phyloP scores from a whole-genome alignment of 2,329 filamentous ascomycete species.

The Cercospora sp. region DNA sequence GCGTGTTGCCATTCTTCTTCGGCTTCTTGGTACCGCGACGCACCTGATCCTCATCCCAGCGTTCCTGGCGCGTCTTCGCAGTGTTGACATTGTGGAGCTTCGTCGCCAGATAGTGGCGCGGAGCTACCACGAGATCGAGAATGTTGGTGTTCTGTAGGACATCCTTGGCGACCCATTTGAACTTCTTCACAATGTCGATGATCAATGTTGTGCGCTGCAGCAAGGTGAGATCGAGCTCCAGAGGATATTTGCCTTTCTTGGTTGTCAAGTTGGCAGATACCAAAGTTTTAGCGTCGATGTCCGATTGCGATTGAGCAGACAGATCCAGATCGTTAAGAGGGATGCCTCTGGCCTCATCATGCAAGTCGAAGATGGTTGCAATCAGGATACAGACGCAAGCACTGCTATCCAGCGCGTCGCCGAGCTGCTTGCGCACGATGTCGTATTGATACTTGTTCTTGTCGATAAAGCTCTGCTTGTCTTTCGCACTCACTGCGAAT shows the following conservation, averaged over 20 bases:
- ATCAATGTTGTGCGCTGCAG: background rate
- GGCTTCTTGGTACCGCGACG: too few relatives aligned
- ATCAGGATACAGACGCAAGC: background rate
- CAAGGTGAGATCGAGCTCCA: background rate
- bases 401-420: background rate
- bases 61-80: too few relatives aligned
- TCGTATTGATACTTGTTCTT: background rate
- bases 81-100: too few relatives aligned
- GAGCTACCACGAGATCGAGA: too few relatives aligned
- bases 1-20: too few relatives aligned
- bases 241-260: background rate
- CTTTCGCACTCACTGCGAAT: too few relatives aligned
- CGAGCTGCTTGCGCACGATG: background rate
- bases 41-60: too few relatives aligned
- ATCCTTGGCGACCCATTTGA: background rate
- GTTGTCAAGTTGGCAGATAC: background rate
- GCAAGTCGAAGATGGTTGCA: background rate
- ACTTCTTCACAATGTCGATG: conserved; percentile 2
- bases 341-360: background rate
- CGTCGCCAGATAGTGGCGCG: too few relatives aligned
- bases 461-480: background rate
- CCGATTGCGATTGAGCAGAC: background rate
- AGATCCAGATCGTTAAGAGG: background rate
- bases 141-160: too few relatives aligned
- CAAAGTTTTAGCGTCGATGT: background rate